These are phyloP conservation scores for Fusarium sp. DNA, from an alignment of 2,329 filamentous ascomycete species.

Conservation along the genomic window DNA sequence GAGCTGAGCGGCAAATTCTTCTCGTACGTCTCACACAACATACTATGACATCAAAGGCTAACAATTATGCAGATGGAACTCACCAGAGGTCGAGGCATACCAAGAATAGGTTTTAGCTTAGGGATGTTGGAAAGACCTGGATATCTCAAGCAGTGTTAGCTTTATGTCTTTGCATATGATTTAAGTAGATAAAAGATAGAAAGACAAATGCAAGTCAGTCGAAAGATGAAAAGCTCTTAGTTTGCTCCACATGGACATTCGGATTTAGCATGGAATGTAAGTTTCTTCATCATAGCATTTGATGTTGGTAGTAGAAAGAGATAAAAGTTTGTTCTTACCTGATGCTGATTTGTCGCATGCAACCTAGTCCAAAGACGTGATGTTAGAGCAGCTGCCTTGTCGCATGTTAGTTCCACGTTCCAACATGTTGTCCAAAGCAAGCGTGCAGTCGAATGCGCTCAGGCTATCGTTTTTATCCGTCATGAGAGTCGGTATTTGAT, in stretches of 20 bases:
- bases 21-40: slow-evolving; percentile 57
- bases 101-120: slow-evolving; percentile 47
- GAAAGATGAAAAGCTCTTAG: slow-evolving; percentile 86
- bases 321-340: slow-evolving; percentile 41
- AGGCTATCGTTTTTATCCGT: slow-evolving; percentile 49
- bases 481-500: slow-evolving; percentile 56
- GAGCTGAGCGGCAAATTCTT: slow-evolving; percentile 80
- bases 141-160: slow-evolving; percentile 40
- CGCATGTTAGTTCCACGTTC: slow-evolving; percentile 5
- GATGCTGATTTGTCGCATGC: neutral
- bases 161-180: slow-evolving; percentile 12
- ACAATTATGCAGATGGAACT: slow-evolving; percentile 48
- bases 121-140: slow-evolving; percentile 1
- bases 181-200: slow-evolving; percentile 28
- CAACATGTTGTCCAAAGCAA: neutral
- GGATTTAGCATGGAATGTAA: slow-evolving; percentile 81
- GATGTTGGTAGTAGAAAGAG: slow-evolving; percentile 21
- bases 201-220: slow-evolving; percentile 64
- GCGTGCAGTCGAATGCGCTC: slow-evolving; percentile 33
- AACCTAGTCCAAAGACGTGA: neutral
- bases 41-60: slow-evolving; percentile 12
- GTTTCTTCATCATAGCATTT: slow-evolving; percentile 69
- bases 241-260: slow-evolving; percentile 71
- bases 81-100: slow-evolving; percentile 60
- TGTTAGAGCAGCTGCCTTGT: slow-evolving; percentile 2